Conservation (phyloP, 345 rosid species). For the Aethionema arabicum region DNA sequence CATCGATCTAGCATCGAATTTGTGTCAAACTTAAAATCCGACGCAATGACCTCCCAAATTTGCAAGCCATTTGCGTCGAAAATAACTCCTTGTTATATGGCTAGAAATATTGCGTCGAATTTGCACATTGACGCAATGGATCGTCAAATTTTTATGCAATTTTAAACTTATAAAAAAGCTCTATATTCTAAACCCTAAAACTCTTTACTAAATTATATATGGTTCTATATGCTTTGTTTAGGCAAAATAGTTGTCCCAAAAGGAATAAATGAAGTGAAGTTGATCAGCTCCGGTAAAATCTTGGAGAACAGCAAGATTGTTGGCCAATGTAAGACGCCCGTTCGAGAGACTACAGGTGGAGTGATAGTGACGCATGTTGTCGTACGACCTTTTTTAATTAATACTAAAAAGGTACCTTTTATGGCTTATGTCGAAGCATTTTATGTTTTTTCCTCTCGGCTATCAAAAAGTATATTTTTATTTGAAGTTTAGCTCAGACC, state of each 20-base stretch:
- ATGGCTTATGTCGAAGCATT: not conserved
- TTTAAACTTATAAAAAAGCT: too few species aligned
- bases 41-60: too few species aligned
- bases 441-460: not conserved
- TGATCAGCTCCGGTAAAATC: conserved; percentile 84
- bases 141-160: too few species aligned
- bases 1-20: too few species aligned
- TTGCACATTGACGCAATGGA: too few species aligned
- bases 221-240: conserved; percentile 19
- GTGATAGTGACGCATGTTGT: conserved; percentile 79
- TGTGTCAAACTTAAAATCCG: too few species aligned
- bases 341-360: conserved; percentile 61
- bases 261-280: conserved; percentile 75
- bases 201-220: too few species aligned
- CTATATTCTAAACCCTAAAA: too few species aligned
- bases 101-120: too few species aligned
- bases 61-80: too few species aligned
- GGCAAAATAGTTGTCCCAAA: conserved; percentile 77
- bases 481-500: not conserved
- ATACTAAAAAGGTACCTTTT: conserved; percentile 55
- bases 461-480: too few species aligned
- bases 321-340: conserved; percentile 79
- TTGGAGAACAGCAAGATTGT: conserved; percentile 82
- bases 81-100: too few species aligned
- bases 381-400: conserved; percentile 73